A percentile compares a stretch with the other conserved stretches of the same genome.
Conservation (phyloP, 352 stramenopile species). For the Phytophthora hybrid region DNA sequence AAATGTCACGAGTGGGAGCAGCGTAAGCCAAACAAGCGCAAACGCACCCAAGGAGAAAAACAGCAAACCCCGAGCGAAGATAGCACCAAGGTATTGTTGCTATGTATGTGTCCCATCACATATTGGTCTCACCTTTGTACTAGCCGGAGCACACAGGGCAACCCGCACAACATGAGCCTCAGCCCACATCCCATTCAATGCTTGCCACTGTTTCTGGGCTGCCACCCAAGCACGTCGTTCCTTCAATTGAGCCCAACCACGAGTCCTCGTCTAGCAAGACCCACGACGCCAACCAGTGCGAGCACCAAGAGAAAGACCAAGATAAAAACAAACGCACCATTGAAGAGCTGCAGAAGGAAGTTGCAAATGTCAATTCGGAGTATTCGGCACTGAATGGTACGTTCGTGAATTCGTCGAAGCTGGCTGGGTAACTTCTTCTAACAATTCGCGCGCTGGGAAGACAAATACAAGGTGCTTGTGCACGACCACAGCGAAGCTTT, state of each 20-base stretch:
- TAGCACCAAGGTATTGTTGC: constrained; percentile 34
- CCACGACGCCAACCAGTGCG: background rate
- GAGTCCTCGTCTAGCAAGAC: background rate
- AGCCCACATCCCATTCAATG: background rate
- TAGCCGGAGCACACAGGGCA: constrained; percentile 34
- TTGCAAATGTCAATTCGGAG: constrained; percentile 29
- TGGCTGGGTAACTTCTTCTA: background rate
- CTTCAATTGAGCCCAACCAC: background rate
- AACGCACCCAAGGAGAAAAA: constrained; percentile 36
- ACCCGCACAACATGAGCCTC: constrained; percentile 3
- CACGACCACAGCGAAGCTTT: constrained; percentile 26
- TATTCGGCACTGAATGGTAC: constrained; percentile 35
- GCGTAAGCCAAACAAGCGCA: constrained; percentile 52
- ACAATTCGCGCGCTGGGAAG: constrained; percentile 20
- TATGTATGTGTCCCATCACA: constrained; percentile 7
- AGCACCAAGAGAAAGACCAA: background rate
- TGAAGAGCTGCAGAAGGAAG: constrained; percentile 21
- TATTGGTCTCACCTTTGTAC: constrained; percentile 26
- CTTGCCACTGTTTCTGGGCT: constrained; percentile 7
- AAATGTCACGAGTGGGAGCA: constrained; percentile 42
- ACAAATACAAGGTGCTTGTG: constrained; percentile 40
- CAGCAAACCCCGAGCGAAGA: background rate
- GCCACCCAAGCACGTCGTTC: background rate
- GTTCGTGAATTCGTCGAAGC: background rate
- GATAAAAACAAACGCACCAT: constrained; percentile 10